Conservation (phyloP, 2,329 filamentous ascomycete genomes). For the Tolypocladium nubicola region DNA sequence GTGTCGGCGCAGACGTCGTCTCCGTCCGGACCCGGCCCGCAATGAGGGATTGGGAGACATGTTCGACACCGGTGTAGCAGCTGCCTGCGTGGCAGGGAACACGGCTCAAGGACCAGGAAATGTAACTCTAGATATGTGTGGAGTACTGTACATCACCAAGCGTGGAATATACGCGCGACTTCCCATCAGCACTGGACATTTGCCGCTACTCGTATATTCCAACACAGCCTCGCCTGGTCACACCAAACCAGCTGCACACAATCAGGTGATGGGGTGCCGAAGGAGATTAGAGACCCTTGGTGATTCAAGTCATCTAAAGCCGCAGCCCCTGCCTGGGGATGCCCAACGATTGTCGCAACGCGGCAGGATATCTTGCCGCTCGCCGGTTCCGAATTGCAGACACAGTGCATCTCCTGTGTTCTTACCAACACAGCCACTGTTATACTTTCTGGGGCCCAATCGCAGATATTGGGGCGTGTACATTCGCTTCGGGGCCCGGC, state of each 20-base stretch:
- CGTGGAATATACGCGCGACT: neutral
- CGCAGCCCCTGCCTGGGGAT: neutral
- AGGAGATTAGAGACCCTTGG: neutral
- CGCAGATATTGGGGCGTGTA: neutral
- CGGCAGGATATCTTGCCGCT: neutral
- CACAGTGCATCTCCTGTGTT: neutral
- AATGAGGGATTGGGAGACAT: neutral
- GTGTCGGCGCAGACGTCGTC: conserved; percentile 11
- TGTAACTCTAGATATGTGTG: neutral
- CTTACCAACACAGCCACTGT: neutral
- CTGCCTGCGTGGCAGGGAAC: neutral
- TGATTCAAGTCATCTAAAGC: neutral
- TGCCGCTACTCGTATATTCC: neutral
- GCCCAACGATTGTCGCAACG: neutral
- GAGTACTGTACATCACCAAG: neutral
- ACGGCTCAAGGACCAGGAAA: neutral
- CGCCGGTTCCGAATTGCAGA: neutral
- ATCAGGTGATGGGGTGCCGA: neutral
- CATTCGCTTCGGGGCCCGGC: neutral
- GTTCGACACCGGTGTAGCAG: neutral
- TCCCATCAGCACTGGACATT: neutral
- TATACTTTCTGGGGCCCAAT: neutral
- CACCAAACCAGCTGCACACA: neutral
- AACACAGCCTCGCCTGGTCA: neutral
- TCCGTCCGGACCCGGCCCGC: conserved; percentile 1